A percentile compares a stretch with the other conserved stretches of the same genome.
Evolutionary conservation across 257 asterid species (phyloP).

Genomic region (Hygrophila difformis): DNA sequence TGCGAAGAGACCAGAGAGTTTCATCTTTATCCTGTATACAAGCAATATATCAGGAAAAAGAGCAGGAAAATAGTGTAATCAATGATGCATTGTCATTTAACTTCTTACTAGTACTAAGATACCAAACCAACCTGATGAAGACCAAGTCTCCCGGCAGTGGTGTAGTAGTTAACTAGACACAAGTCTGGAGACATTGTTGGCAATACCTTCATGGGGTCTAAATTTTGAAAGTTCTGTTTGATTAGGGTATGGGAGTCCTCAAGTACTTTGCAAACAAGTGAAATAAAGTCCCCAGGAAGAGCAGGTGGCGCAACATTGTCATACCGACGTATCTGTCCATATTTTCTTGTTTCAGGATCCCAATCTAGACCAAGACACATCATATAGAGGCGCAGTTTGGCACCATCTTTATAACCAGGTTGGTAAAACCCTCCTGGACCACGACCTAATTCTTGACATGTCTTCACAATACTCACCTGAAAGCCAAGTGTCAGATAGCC

Average conservation of each 20-base stretch:
- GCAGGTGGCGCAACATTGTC: slow-evolving; percentile 37
- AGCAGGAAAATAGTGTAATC: not conserved
- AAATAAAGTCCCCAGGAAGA: slow-evolving; percentile 36
- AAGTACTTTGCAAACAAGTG: slow-evolving; percentile 26
- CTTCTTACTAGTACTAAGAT: too few species aligned
- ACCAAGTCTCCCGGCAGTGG: slow-evolving; percentile 45
- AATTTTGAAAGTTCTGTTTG: slow-evolving; percentile 10
- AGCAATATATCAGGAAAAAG: not conserved
- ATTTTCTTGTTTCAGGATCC: slow-evolving; percentile 49
- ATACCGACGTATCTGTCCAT: slow-evolving; percentile 27
- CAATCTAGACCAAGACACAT: slow-evolving; percentile 75
- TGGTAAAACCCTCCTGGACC: slow-evolving; percentile 56
- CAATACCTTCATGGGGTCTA: slow-evolving; percentile 26
- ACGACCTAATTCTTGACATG: slow-evolving; percentile 45
- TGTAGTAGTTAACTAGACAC: slow-evolving; percentile 57
- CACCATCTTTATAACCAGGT: slow-evolving; percentile 55
- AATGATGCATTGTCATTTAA: not conserved
- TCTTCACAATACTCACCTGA: slow-evolving; percentile 38
- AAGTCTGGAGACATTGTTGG: slow-evolving; percentile 55
- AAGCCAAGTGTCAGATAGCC: slow-evolving; percentile 4
- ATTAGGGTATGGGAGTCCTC: slow-evolving; percentile 34
- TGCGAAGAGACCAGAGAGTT: slow-evolving; percentile 28
- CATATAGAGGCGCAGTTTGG: slow-evolving; percentile 51
- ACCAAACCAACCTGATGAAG: slow-evolving; percentile 65
- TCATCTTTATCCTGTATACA: slow-evolving; percentile 54